Evolutionary conservation across 1,284 basidiomycete species (phyloP).

Genomic region (Meira nashicola): DNA sequence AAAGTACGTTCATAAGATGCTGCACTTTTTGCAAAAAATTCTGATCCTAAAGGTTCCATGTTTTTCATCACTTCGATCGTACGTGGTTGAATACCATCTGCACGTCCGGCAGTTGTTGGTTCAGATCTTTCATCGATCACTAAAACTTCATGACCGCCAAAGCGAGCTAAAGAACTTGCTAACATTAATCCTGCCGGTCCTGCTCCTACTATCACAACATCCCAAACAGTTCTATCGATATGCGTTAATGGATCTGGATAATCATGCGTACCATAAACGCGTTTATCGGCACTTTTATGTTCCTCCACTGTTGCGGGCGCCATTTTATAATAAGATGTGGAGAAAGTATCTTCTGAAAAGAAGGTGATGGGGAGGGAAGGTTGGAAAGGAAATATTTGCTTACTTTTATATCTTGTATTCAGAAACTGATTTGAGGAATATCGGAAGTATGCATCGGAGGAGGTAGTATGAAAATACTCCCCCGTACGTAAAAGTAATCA

Average conservation of each 20-base stretch:
- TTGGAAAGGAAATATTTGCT: no score
- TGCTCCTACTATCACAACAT: constrained; percentile 46
- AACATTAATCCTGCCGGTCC: constrained; percentile 51
- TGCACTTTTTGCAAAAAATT: constrained; percentile 42
- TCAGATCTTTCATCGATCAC: constrained; percentile 52
- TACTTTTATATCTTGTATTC: no score
- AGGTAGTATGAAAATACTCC: no score
- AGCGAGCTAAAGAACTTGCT: constrained; percentile 38
- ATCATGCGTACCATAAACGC: constrained; percentile 39
- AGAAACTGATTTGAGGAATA: no score
- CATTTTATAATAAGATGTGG: neutral
- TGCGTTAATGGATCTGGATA: constrained; percentile 34
- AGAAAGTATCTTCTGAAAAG: no score
- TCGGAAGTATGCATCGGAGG: no score
- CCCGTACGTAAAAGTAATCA: no score
- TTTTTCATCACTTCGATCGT: constrained; percentile 63
- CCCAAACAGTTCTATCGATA: constrained; percentile 37
- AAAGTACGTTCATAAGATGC: constrained; percentile 54
- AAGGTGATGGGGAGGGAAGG: no score
- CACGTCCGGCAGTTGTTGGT: constrained; percentile 54
- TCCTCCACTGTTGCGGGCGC: constrained; percentile 22
- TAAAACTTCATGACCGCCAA: constrained; percentile 44
- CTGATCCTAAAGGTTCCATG: constrained; percentile 51
- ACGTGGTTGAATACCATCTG: constrained; percentile 54
- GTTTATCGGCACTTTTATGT: constrained; percentile 32